These are phyloP conservation scores for Xeromyces bisporus DNA, from an alignment of 495 filamentous ascomycete genomes.

Conservation along the genomic window DNA sequence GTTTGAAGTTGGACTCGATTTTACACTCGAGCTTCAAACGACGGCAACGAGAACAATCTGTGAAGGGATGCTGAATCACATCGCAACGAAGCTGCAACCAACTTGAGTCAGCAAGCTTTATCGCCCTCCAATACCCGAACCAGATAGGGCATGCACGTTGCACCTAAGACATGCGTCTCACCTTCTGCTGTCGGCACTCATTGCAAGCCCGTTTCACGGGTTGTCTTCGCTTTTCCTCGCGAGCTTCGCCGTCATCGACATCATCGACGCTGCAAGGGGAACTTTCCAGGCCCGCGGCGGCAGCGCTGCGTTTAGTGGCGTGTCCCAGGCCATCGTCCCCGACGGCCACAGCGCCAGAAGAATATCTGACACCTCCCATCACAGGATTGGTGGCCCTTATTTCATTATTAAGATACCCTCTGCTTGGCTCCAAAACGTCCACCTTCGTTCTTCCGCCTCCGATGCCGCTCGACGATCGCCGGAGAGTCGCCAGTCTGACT, in stretches of 20 bases:
- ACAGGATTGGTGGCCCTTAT: constrained; percentile 24
- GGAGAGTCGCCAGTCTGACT: constrained; percentile 28
- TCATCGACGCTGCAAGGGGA: constrained; percentile 56
- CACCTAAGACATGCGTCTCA: no score
- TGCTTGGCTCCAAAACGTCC: constrained; percentile 12
- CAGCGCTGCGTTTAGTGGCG: constrained; percentile 30
- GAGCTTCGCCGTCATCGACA: constrained; percentile 39
- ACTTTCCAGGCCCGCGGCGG: constrained; percentile 39
- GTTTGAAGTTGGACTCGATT: constrained; percentile 88
- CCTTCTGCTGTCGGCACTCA: constrained; percentile 91
- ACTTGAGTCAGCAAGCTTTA: constrained; percentile 1
- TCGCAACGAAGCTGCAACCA: constrained; percentile 62
- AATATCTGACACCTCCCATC: constrained; percentile 27
- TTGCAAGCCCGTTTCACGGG: constrained; percentile 85
- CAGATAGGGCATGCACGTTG: no score
- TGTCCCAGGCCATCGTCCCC: constrained; percentile 17
- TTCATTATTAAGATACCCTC: constrained; percentile 18
- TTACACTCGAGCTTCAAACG: constrained; percentile 77
- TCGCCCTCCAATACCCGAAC: not conserved
- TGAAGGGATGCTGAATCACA: constrained; percentile 73
- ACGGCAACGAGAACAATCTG: constrained; percentile 65
- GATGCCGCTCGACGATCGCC: constrained; percentile 19
- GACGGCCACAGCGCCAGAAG: constrained; percentile 15
- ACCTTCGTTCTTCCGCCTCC: constrained; percentile 19
- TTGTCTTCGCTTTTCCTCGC: constrained; percentile 46